Conservation (phyloP, 2,329 filamentous ascomycete genomes). For the Drechslera avenae region DNA sequence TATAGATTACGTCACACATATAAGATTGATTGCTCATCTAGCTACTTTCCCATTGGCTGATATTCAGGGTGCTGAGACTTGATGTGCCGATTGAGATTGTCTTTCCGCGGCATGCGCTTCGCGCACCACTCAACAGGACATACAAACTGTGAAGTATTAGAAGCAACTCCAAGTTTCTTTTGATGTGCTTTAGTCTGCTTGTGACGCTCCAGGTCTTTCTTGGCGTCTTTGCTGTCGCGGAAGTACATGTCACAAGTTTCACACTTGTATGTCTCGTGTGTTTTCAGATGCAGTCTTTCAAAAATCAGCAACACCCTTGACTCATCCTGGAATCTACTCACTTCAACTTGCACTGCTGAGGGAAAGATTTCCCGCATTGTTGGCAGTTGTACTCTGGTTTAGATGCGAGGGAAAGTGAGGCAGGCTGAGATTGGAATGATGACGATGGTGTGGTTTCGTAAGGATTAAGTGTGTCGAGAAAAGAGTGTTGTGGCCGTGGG, state of each 20-base stretch:
- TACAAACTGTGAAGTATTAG: background rate
- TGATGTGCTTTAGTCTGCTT: slow-evolving; percentile 1
- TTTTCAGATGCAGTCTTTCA: background rate
- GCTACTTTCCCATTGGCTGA: background rate
- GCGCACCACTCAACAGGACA: slow-evolving; percentile 5
- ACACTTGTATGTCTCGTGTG: slow-evolving; percentile 5
- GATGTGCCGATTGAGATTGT: slow-evolving; percentile 14
- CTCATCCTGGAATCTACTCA: background rate
- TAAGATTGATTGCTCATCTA: background rate
- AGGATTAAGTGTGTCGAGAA: background rate
- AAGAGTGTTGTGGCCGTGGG: slow-evolving; percentile 9
- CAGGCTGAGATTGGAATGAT: background rate
- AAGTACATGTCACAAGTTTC: background rate
- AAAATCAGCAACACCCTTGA: no score
- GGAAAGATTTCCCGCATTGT: background rate
- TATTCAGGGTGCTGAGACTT: slow-evolving; percentile 8
- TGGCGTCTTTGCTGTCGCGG: slow-evolving; percentile 4
- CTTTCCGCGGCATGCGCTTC: slow-evolving; percentile 47
- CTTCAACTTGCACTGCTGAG: slow-evolving; percentile 1
- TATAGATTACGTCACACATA: no score
- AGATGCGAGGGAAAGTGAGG: background rate
- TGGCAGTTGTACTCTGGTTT: background rate
- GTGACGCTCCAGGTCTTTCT: slow-evolving; percentile 4
- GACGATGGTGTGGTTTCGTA: background rate
- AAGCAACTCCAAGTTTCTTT: background rate